Percentiles rank a stretch among this genome's conserved stretches.
Evolutionary conservation across 164 flowering plant genomes (phyloP).

Genomic region (Stephania japonica): DNA sequence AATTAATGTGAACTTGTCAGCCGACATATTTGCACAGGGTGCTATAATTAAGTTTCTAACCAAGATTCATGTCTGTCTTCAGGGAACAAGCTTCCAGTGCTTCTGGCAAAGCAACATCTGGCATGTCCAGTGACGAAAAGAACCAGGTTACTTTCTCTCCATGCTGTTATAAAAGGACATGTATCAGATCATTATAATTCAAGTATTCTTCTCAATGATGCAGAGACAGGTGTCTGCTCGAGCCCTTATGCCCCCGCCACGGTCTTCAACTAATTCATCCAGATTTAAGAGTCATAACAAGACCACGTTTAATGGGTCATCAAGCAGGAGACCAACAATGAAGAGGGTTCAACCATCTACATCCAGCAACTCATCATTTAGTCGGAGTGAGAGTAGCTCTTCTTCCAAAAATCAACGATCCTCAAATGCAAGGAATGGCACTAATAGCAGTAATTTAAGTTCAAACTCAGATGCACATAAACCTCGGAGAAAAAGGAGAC

Average conservation of each 20-base stretch:
- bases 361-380: slow-evolving; percentile 56
- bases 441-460: slow-evolving; percentile 65
- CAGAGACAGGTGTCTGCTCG: slow-evolving; percentile 71
- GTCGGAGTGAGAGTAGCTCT: slow-evolving; percentile 40
- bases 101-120: slow-evolving; percentile 85
- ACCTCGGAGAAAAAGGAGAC: slow-evolving; percentile 90
- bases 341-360: slow-evolving; percentile 41
- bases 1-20: not conserved
- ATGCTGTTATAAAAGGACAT: not conserved
- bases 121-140: slow-evolving; percentile 96
- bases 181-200: not conserved
- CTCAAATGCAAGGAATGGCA: slow-evolving; percentile 43
- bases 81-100: slow-evolving; percentile 95
- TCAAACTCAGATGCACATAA: slow-evolving; percentile 95
- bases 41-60: not conserved
- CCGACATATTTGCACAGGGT: not conserved
- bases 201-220: slow-evolving; percentile 4
- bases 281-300: slow-evolving; percentile 27
- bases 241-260: slow-evolving; percentile 85
- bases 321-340: slow-evolving; percentile 34
- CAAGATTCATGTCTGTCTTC: slow-evolving; percentile 9
- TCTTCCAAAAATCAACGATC: slow-evolving; percentile 39
- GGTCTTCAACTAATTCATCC: slow-evolving; percentile 42
- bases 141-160: slow-evolving; percentile 53
- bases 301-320: slow-evolving; percentile 43